Percentiles rank a stretch among this genome's conserved stretches.
These are phyloP conservation scores for Aspergillus carlsbadensis DNA, from an alignment of 495 filamentous ascomycete species.

Conservation along the genomic window DNA sequence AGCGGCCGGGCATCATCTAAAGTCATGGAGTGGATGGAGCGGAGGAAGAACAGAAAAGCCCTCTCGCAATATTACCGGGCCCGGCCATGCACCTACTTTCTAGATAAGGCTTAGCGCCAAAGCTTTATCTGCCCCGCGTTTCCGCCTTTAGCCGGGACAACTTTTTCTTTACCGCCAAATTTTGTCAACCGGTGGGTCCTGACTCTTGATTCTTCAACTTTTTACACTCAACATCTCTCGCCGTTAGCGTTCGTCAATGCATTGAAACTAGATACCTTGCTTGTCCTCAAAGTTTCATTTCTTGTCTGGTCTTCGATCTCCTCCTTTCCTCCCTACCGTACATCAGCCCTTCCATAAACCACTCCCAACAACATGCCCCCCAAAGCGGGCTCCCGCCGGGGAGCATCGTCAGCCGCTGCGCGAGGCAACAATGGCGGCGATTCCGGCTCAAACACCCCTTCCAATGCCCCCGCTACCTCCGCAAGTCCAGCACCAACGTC, in stretches of 20 bases:
- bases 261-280: not conserved
- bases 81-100: no score
- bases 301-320: not conserved
- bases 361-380: conserved; percentile 40
- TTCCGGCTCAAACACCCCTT: not conserved
- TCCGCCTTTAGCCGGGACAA: conserved; percentile 15
- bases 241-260: not conserved
- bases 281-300: not conserved
- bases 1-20: no score
- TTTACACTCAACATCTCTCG: not conserved
- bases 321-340: not conserved
- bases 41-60: no score
- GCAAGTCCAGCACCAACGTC: conserved; percentile 9
- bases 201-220: not conserved
- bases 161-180: conserved; percentile 14
- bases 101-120: conserved; percentile 2
- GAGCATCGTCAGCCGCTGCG: conserved; percentile 21
- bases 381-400: conserved; percentile 38
- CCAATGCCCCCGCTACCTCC: conserved; percentile 15
- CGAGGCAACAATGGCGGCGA: conserved; percentile 7
- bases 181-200: not conserved
- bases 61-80: no score
- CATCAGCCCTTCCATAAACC: not conserved
- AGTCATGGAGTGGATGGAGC: no score
- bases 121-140: conserved; percentile 12